Conservation (phyloP, 2,329 filamentous ascomycete species). For the Geoglossum cookeanum region DNA sequence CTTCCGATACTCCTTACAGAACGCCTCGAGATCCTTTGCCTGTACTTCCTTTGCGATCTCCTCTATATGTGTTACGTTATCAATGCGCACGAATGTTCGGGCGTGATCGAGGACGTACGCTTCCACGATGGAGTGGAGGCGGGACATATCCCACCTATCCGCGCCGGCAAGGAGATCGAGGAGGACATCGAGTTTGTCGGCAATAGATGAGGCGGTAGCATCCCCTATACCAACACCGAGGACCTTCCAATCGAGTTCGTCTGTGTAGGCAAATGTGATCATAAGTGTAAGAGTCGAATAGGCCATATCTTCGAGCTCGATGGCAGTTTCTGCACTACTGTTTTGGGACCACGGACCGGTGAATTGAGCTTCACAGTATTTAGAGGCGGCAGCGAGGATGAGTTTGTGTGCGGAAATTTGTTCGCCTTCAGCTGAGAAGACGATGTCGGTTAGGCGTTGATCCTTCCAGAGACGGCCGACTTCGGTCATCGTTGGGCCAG, state of each 20-base stretch:
- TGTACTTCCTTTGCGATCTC: background rate
- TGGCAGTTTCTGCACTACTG: background rate
- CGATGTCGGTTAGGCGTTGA: background rate
- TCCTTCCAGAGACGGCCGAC: background rate
- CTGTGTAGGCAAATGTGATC: background rate
- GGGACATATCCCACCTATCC: background rate
- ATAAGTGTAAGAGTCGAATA: background rate
- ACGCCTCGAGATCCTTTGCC: background rate
- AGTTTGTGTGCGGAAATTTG: background rate
- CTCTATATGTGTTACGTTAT: background rate
- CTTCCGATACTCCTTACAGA: background rate
- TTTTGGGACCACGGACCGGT: background rate
- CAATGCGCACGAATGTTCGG: background rate
- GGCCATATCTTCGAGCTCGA: background rate
- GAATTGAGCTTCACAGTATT: background rate
- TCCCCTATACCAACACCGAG: background rate
- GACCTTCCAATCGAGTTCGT: background rate
- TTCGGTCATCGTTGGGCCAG: background rate
- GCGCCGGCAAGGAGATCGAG: background rate
- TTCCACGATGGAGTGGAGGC: background rate
- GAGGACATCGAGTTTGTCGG: background rate
- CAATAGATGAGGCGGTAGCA: background rate
- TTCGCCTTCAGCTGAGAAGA: background rate
- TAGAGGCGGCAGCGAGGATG: background rate
- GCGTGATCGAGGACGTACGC: background rate